Percentiles rank a stretch among this genome's conserved stretches.
These are phyloP conservation scores for Citrullus mucosospermus DNA, from an alignment of 306 rosid genomes.

Conservation along the genomic window DNA sequence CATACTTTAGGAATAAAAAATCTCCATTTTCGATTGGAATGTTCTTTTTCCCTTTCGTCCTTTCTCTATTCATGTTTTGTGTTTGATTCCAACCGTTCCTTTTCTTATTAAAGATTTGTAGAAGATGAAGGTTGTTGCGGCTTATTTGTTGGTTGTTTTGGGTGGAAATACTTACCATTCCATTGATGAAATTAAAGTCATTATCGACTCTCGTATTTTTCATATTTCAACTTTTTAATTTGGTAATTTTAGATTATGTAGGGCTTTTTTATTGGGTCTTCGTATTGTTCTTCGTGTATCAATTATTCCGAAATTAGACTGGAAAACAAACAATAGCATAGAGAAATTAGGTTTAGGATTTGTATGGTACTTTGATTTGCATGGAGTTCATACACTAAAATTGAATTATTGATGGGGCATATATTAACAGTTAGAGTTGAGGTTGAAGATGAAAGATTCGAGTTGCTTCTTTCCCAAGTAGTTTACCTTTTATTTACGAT, in stretches of 20 bases:
- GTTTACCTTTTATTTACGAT: not conserved
- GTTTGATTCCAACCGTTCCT: not conserved
- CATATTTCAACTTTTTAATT: too few relatives aligned
- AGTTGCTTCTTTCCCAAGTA: not conserved
- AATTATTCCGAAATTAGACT: too few relatives aligned
- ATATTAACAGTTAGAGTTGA: slow-evolving; percentile 36
- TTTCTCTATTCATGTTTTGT: not conserved
- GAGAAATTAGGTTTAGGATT: not conserved
- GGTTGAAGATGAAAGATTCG: slow-evolving; percentile 40
- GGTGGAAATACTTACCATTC: slow-evolving; percentile 27
- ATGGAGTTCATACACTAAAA: not conserved
- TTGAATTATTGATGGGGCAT: not conserved
- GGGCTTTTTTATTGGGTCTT: too few relatives aligned
- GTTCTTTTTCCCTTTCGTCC: not conserved
- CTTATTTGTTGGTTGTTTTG: slow-evolving; percentile 27
- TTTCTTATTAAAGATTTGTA: not conserved
- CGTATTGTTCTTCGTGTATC: too few relatives aligned
- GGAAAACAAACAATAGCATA: too few relatives aligned
- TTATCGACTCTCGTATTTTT: not conserved
- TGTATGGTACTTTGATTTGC: not conserved
- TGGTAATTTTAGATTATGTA: too few relatives aligned
- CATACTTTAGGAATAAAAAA: too few relatives aligned
- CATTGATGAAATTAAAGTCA: slow-evolving; percentile 16
- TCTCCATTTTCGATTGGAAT: not conserved
- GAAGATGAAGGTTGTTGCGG: slow-evolving; percentile 23